Base-by-base conservation (phyloP, 352 stramenopile species). In the Globisporangium apiculatum region DNA sequence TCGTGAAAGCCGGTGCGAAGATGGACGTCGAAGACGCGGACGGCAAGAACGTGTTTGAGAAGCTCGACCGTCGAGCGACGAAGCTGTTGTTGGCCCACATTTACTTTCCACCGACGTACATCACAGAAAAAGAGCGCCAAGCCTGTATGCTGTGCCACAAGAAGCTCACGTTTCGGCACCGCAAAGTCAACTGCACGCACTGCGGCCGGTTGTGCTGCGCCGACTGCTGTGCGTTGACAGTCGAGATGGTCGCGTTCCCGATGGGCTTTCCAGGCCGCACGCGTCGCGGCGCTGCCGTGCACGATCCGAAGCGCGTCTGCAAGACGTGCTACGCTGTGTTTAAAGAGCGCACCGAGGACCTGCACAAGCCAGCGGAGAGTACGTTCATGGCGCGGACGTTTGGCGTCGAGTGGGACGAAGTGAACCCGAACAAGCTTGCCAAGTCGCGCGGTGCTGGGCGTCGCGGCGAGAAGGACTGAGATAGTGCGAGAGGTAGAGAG, bases 241-340 rank as follows among this genome's bases (percentile, higher is more conserved):
- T 90, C 18, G 75, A 90, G 61, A 89, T 91, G 79, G 61, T 76
- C 55, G 84, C 84, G 69, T 91, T 94, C 62, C 84, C 84, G 7
- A 86, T 92, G 80, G 82, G 84, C 11, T 92, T 94, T 54, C 84
- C 84, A 0, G 84, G 84, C 3, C 82, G 84, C 43, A 80, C 85
- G 36, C 78, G 71, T 53, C 82, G 81, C 17, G 84, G 84, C 12
- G 75, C 80, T 6, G 84, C 68, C 2, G 72, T 77, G 42, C 79
- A 58, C 46, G 84, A 94, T 38, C 62, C 74, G 40, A 90, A 89
- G 66, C 76, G 76, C 55, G 83, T 90, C 51, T 94, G 84, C 71
- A 94, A 94, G 72, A 92, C 83, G 54, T 94, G 84, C 69, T 94
- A 74, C 61, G 82, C 81, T 57, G 70, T 90, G 46, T 91, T 94